These are phyloP conservation scores for Bauhinia variegata DNA, from an alignment of 306 rosid species.

Conservation along the genomic window DNA sequence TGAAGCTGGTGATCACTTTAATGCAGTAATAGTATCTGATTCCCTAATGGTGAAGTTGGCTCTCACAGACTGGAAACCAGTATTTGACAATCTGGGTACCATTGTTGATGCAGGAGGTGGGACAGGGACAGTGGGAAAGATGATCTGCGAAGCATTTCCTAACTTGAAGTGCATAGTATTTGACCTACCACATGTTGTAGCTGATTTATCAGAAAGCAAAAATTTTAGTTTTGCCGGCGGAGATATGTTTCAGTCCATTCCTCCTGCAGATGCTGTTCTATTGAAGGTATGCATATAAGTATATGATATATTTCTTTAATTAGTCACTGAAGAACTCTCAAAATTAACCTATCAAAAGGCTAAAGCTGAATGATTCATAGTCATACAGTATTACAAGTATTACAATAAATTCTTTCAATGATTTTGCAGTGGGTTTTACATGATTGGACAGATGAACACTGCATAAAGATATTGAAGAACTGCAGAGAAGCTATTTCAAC, in stretches of 20 bases:
- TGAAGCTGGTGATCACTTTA: not conserved
- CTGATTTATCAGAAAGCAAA: conserved; percentile 18
- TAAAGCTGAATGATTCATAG: no score
- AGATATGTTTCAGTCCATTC: conserved; percentile 55
- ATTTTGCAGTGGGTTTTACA: conserved; percentile 47
- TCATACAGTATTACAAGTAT: no score
- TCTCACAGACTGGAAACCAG: conserved; percentile 29
- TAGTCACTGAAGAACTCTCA: no score
- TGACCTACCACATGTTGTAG: conserved; percentile 58
- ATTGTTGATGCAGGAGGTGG: conserved; percentile 55
- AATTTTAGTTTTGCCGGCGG: conserved; percentile 58
- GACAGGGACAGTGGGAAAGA: conserved; percentile 34
- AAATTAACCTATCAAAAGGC: no score
- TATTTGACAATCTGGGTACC: conserved; percentile 37
- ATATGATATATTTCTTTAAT: not conserved
- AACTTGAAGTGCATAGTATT: conserved; percentile 52
- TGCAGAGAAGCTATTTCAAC: conserved; percentile 55
- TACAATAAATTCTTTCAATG: not conserved
- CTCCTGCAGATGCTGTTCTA: conserved; percentile 52
- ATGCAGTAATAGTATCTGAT: conserved; percentile 35
- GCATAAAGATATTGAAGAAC: conserved; percentile 52
- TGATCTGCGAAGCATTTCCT: conserved; percentile 51
- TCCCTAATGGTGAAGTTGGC: conserved; percentile 40
- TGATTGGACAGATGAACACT: conserved; percentile 47
- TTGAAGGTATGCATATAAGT: conserved; percentile 41